phyloP scores from a whole-genome alignment of 129 eudicot genomes.

The Tanacetum coccineum region DNA sequence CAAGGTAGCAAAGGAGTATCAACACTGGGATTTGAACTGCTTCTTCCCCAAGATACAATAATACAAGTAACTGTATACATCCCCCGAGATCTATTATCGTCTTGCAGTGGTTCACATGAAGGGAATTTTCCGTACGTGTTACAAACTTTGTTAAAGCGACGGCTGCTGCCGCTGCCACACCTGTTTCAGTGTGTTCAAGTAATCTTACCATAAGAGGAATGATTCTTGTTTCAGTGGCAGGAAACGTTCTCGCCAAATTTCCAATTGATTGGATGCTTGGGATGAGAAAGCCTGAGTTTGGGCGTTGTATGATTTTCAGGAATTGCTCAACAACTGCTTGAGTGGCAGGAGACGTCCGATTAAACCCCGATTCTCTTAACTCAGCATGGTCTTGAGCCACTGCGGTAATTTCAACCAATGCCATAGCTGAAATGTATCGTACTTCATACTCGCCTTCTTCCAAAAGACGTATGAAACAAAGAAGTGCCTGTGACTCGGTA shows the following conservation, averaged over 20 bases:
- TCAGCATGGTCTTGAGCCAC: constrained; percentile 51
- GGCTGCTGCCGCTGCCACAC: constrained; percentile 39
- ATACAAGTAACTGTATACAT: constrained; percentile 42
- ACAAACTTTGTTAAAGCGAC: constrained; percentile 40
- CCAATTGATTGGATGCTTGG: constrained; percentile 47
- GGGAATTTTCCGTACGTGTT: constrained; percentile 42
- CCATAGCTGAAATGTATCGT: constrained; percentile 50
- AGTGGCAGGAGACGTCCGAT: constrained; percentile 52
- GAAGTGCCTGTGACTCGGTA: constrained; percentile 55
- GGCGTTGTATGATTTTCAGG: constrained; percentile 35
- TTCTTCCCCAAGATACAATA: constrained; percentile 52
- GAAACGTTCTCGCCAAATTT: constrained; percentile 49
- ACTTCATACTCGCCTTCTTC: constrained; percentile 50
- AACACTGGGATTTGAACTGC: constrained; percentile 36
- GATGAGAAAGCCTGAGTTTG: constrained; percentile 36
- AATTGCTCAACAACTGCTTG: constrained; percentile 55
- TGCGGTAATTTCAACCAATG: constrained; percentile 48
- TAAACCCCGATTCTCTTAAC: constrained; percentile 44
- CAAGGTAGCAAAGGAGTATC: constrained; percentile 43
- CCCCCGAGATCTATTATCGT: constrained; percentile 45
- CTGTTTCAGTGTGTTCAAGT: constrained; percentile 46
- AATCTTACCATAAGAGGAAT: constrained; percentile 45
- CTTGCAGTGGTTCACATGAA: constrained; percentile 45
- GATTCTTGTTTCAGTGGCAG: constrained; percentile 55
- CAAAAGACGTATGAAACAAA: constrained; percentile 45